These are phyloP conservation scores for Leccinum ochraceum DNA, from an alignment of 768 basidiomycete genomes.

Conservation along the genomic window DNA sequence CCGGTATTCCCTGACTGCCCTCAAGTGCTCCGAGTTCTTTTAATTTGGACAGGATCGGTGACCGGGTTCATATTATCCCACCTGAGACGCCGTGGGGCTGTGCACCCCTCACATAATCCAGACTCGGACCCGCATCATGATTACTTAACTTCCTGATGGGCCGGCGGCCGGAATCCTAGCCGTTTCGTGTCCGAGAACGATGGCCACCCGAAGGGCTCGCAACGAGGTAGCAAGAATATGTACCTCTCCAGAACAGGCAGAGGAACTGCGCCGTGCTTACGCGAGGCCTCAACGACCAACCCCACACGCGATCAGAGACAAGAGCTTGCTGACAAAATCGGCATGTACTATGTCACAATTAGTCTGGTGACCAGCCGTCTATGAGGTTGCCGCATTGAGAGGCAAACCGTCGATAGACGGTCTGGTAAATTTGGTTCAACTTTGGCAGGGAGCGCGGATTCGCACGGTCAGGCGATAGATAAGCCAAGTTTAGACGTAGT, in stretches of 20 bases:
- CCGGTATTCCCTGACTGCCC: conserved; percentile 1
- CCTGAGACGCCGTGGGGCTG: conserved; percentile 23
- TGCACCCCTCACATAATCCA: conserved; percentile 33
- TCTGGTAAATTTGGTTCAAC: neutral
- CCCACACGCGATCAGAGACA: conserved; percentile 69
- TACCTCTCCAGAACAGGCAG: conserved; percentile 63
- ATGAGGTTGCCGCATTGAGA: too few species aligned
- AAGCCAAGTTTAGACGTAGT: neutral
- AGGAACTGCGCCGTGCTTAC: conserved; percentile 69
- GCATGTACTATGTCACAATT: conserved; percentile 50
- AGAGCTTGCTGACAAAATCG: conserved; percentile 64
- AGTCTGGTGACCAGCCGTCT: too few species aligned
- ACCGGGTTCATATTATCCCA: conserved; percentile 28
- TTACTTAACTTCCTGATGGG: conserved; percentile 39
- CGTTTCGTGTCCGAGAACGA: conserved; percentile 55
- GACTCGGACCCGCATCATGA: conserved; percentile 47
- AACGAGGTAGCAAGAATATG: conserved; percentile 49
- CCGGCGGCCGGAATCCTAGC: conserved; percentile 34
- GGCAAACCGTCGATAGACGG: too few species aligned
- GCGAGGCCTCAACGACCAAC: conserved; percentile 52
- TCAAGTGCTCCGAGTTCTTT: conserved; percentile 32
- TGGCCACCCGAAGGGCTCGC: conserved; percentile 34
- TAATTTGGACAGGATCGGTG: conserved; percentile 28
- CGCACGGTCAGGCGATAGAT: neutral
- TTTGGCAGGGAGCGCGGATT: too few species aligned